Percentiles rank a stretch among this genome's conserved stretches.
These are phyloP conservation scores for Fragaria ananassa DNA, from an alignment of 306 rosid species.

Conservation along the genomic window DNA sequence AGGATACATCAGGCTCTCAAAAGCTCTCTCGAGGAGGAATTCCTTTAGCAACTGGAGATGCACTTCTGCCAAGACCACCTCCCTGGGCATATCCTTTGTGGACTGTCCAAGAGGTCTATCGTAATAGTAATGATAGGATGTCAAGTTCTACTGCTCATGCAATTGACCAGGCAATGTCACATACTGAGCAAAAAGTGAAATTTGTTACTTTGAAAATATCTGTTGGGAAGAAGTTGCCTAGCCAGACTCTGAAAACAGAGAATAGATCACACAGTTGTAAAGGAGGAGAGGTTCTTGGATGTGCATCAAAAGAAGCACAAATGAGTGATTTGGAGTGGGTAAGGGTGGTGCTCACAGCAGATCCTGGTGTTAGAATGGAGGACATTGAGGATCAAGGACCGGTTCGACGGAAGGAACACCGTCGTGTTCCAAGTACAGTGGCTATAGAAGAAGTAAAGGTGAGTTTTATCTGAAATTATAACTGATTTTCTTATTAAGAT, in stretches of 20 bases:
- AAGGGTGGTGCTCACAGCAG: slow-evolving; percentile 73
- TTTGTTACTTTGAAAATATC: slow-evolving; percentile 57
- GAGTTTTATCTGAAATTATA: slow-evolving; percentile 24
- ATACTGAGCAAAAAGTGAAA: slow-evolving; percentile 61
- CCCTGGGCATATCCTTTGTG: slow-evolving; percentile 98
- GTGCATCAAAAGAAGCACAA: slow-evolving; percentile 38
- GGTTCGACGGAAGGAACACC: slow-evolving; percentile 85
- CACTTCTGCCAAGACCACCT: slow-evolving; percentile 84
- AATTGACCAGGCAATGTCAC: slow-evolving; percentile 98
- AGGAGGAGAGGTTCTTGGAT: slow-evolving; percentile 25
- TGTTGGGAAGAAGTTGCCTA: slow-evolving; percentile 45
- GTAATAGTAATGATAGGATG: slow-evolving; percentile 97
- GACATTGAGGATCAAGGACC: slow-evolving; percentile 80
- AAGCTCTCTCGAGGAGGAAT: slow-evolving; percentile 95
- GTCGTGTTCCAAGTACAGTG: slow-evolving; percentile 95
- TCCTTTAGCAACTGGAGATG: slow-evolving; percentile 98
- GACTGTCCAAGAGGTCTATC: slow-evolving; percentile 94
- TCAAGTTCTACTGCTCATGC: slow-evolving; percentile 96
- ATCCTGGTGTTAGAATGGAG: slow-evolving; percentile 82
- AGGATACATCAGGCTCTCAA: slow-evolving; percentile 70
- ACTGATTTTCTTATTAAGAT: neutral
- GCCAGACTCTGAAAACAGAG: slow-evolving; percentile 37
- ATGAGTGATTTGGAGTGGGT: slow-evolving; percentile 78
- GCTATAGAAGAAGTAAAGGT: slow-evolving; percentile 99
- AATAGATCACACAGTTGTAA: slow-evolving; percentile 23